phyloP scores from a whole-genome alignment of 1,284 basidiomycete genomes.

The Leccinum fallax region DNA sequence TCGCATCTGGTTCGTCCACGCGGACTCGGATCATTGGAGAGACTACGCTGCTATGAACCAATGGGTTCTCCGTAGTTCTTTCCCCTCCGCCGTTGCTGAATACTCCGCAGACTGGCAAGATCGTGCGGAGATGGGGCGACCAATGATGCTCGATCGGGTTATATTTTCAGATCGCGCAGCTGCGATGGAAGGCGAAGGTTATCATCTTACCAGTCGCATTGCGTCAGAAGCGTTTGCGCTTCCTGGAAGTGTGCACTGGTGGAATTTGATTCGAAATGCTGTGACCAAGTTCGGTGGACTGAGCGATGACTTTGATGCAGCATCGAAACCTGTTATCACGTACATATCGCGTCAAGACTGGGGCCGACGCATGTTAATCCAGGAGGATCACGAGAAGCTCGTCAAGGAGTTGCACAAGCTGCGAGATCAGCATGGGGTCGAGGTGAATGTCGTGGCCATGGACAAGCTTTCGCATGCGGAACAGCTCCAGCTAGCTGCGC shows the following conservation, averaged over 20 bases:
- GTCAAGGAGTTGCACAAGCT: slow-evolving; percentile 66
- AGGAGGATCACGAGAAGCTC: slow-evolving; percentile 66
- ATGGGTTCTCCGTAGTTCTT: slow-evolving; percentile 72
- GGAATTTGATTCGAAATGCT: slow-evolving; percentile 73
- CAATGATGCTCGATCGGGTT: slow-evolving; percentile 82
- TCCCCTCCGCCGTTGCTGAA: slow-evolving; percentile 76
- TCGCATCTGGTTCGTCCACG: slow-evolving; percentile 73
- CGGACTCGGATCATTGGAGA: slow-evolving; percentile 78
- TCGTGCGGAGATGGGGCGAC: slow-evolving; percentile 64
- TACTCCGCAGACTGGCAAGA: slow-evolving; percentile 82
- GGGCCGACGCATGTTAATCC: slow-evolving; percentile 74
- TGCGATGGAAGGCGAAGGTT: slow-evolving; percentile 72
- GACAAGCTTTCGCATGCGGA: slow-evolving; percentile 78
- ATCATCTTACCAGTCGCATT: slow-evolving; percentile 69
- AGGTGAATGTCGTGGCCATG: slow-evolving; percentile 83
- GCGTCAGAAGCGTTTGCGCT: slow-evolving; percentile 75
- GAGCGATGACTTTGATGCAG: slow-evolving; percentile 40
- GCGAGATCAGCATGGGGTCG: slow-evolving; percentile 73
- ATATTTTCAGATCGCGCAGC: slow-evolving; percentile 83
- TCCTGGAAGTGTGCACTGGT: slow-evolving; percentile 78
- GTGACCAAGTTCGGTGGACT: slow-evolving; percentile 72
- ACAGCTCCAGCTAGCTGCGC: slow-evolving; percentile 74
- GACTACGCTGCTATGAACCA: slow-evolving; percentile 86
- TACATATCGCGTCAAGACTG: slow-evolving; percentile 86
- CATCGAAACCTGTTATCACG: slow-evolving; percentile 70